These are phyloP conservation scores for Paracamarosporium sp. DNA, from an alignment of 2,329 filamentous ascomycete species.

Conservation along the genomic window DNA sequence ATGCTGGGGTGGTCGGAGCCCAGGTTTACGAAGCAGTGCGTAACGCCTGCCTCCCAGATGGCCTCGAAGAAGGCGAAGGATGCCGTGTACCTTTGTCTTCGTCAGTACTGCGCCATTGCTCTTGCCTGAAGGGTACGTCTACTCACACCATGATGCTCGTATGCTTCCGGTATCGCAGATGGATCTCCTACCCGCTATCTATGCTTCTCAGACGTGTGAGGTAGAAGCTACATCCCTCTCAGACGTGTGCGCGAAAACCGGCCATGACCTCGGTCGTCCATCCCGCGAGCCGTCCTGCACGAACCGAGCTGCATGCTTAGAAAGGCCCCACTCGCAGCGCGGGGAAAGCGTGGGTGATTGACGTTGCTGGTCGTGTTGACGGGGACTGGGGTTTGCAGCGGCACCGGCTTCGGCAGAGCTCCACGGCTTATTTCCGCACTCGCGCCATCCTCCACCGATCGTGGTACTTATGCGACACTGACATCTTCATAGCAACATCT, in stretches of 20 bases:
- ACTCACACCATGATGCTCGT: conserved; percentile 31
- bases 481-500: neutral
- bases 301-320: neutral
- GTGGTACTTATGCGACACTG: neutral
- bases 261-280: conserved; percentile 7
- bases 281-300: neutral
- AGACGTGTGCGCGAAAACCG: no score
- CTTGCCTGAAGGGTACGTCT: neutral
- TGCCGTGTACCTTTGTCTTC: conserved; percentile 66
- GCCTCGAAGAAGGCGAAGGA: conserved; percentile 85
- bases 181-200: neutral
- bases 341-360: conserved; percentile 6
- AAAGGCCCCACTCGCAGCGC: conserved; percentile 10
- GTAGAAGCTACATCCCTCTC: neutral
- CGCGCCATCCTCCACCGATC: neutral
- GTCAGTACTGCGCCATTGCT: neutral
- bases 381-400: conserved; percentile 1
- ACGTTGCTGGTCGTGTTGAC: neutral
- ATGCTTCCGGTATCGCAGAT: neutral
- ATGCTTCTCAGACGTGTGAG: neutral
- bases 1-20: conserved; percentile 79
- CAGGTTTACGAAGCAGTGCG: conserved; percentile 67
- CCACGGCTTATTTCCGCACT: conserved; percentile 5
- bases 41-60: conserved; percentile 66
- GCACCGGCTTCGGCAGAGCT: conserved; percentile 8